Evolutionary conservation across 139 green algal genomes (phyloP), one percentile per base, ranked within the genome.

Genomic region (Tetradesmus lagerheimii): DNA sequence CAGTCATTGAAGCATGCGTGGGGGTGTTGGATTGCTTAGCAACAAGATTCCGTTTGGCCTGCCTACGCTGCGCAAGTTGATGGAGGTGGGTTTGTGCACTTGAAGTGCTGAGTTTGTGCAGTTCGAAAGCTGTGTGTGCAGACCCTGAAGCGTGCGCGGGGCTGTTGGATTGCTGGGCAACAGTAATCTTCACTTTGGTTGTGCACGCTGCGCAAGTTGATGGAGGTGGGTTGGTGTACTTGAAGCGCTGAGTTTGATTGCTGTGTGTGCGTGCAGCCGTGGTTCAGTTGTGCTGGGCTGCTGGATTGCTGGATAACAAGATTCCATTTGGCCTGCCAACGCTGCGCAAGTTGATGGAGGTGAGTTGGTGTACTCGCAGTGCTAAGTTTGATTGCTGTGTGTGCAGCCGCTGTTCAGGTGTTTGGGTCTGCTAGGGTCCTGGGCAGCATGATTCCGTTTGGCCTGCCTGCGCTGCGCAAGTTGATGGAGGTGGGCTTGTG

Each of bases 251-350:
- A n/a, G n/a, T n/a, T n/a, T n/a, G n/a, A n/a, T n/a, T n/a, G n/a
- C n/a, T n/a, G n/a, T n/a, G n/a, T n/a, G n/a, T n/a, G n/a, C n/a
- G n/a, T n/a, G n/a, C n/a, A n/a, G n/a, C n/a, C n/a, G n/a, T n/a
- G n/a, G n/a, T n/a, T n/a, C n/a, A n/a, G n/a, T n/a, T n/a, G n/a
- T n/a, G n/a, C n/a, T n/a, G n/a, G n/a, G n/a, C n/a, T n/a, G n/a
- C n/a, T n/a, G n/a, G n/a, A n/a, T n/a, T 91, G 64, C 80, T 88
- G 50, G 88, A 80, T 34, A 91, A 91, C 80, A 91, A 91, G 67
- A 88, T 57, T 12, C 88, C 88, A 18, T 91, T 91, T 75, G 88
- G 45, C 1, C 80, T 88, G 4, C 12, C 1, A 29, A 91, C 88
- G 4, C 88, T 91, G 41, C 71, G 82, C 12, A 29, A n/a, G 34